phyloP scores from a whole-genome alignment of 441 rosid genomes.

The Erodium chrysanthum region DNA sequence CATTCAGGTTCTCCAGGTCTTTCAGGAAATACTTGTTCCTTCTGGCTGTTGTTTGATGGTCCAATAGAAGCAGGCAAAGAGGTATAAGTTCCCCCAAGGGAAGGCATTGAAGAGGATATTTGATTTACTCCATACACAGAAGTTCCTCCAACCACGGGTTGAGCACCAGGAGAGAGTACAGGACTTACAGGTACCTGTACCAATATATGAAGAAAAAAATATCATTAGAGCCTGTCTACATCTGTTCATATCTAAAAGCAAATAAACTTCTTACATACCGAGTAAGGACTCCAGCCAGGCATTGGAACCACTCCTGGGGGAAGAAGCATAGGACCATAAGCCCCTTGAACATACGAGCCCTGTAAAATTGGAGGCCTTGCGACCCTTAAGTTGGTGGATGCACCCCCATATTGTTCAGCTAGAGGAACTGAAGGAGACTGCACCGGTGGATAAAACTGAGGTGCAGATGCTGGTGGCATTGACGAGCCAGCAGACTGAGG shows the following conservation, averaged over 20 bases:
- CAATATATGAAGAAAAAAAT: not conserved
- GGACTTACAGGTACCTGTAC: constrained; percentile 41
- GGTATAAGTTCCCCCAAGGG: constrained; percentile 5
- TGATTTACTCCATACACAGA: constrained; percentile 19
- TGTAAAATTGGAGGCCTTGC: constrained; percentile 68
- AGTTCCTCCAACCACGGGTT: constrained; percentile 15
- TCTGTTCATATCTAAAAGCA: not conserved
- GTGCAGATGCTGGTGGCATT: constrained; percentile 29
- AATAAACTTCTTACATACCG: constrained; percentile 31
- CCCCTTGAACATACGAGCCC: constrained; percentile 56
- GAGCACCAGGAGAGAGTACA: constrained; percentile 24
- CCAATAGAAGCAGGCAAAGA: constrained; percentile 15
- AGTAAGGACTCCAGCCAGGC: constrained; percentile 66
- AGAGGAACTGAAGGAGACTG: constrained; percentile 59
- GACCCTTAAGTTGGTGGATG: constrained; percentile 25
- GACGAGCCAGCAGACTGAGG: constrained; percentile 47
- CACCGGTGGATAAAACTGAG: constrained; percentile 43
- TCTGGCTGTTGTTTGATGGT: not conserved
- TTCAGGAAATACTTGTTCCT: constrained; percentile 18
- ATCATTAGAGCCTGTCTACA: not conserved
- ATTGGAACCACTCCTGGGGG: constrained; percentile 66
- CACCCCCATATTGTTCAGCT: constrained; percentile 64
- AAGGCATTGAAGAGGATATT: constrained; percentile 44
- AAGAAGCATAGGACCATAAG: constrained; percentile 60
- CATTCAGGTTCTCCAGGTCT: constrained; percentile 25